A percentile compares a stretch with the other conserved stretches of the same genome.
These are phyloP conservation scores for Amphibolis antarctica DNA, from an alignment of 106 monocot genomes.

Conservation along the genomic window DNA sequence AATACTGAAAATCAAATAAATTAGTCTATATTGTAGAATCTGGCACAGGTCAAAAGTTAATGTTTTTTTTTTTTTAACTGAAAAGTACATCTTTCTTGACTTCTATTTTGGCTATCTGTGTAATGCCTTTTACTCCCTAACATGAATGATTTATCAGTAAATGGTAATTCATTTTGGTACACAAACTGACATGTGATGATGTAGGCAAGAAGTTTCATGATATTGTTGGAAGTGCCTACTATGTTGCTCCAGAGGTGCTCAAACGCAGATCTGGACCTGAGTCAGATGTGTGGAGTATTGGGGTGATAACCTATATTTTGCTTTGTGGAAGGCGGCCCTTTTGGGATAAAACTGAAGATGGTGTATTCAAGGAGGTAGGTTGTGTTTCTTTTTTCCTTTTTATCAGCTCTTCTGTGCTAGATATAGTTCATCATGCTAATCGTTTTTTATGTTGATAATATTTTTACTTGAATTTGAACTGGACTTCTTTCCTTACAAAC, in stretches of 20 bases:
- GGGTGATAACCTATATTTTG: constrained; percentile 95
- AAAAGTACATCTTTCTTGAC: too few species aligned
- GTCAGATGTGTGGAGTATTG: constrained; percentile 97
- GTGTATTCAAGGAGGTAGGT: constrained; percentile 79
- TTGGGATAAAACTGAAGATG: constrained; percentile 97
- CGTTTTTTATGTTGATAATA: too few species aligned
- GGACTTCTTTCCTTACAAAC: too few species aligned
- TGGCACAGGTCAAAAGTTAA: too few species aligned
- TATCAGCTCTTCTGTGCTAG: not conserved
- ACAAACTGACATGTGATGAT: constrained; percentile 4
- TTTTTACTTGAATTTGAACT: too few species aligned
- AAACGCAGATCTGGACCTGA: constrained; percentile 84
- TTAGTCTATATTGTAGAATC: too few species aligned
- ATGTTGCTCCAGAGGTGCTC: constrained; percentile 91
- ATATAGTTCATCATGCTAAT: too few species aligned
- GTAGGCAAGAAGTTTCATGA: constrained; percentile 73
- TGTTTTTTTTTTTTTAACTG: too few species aligned
- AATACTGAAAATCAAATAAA: too few species aligned
- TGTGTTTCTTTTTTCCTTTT: not conserved
- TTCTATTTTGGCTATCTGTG: not conserved
- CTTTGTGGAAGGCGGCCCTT: constrained; percentile 88
- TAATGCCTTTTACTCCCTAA: not conserved
- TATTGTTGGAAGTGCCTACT: constrained; percentile 94
- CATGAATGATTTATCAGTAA: not conserved
- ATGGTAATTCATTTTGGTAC: not conserved